These are phyloP conservation scores for Lachnellula subtilissima DNA, from an alignment of 2,329 filamentous ascomycete species.

Conservation along the genomic window DNA sequence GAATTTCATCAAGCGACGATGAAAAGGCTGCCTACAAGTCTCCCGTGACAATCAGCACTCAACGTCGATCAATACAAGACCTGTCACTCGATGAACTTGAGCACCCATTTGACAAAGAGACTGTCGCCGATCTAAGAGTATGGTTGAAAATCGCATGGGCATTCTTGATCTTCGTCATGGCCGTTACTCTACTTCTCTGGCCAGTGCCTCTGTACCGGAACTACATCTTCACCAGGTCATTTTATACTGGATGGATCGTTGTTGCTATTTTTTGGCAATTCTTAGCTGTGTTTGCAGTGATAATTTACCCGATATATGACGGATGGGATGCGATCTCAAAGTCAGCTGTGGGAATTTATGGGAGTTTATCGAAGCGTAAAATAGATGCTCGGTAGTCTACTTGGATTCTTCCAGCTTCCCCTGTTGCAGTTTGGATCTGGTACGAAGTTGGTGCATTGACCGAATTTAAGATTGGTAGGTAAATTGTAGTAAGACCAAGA, in stretches of 20 bases:
- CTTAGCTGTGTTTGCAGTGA: conserved; percentile 40
- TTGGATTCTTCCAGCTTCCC: no score
- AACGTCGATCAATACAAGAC: no score
- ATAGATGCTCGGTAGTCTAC: no score
- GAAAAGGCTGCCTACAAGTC: no score
- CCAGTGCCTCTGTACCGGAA: conserved; percentile 46
- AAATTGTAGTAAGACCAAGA: no score
- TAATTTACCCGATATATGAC: conserved; percentile 45
- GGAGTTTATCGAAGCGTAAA: no score
- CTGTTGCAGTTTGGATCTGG: no score
- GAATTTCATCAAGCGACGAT: no score
- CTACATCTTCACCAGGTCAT: conserved; percentile 44
- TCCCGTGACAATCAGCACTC: no score
- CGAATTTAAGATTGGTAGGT: no score
- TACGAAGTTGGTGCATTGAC: no score
- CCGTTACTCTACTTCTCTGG: conserved; percentile 44
- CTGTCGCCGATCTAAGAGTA: conserved; percentile 31
- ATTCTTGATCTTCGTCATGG: conserved; percentile 38
- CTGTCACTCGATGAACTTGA: conserved; percentile 35
- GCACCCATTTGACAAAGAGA: conserved; percentile 39
- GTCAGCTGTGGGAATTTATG: no score
- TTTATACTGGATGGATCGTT: conserved; percentile 47
- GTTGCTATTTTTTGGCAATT: conserved; percentile 50
- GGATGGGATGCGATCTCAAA: conserved; percentile 37
- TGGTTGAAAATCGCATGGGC: conserved; percentile 39